Percentiles rank a stretch among this genome's conserved stretches.
phyloP scores from a whole-genome alignment of 1,284 basidiomycete genomes.

The Sporisorium sorghi region DNA sequence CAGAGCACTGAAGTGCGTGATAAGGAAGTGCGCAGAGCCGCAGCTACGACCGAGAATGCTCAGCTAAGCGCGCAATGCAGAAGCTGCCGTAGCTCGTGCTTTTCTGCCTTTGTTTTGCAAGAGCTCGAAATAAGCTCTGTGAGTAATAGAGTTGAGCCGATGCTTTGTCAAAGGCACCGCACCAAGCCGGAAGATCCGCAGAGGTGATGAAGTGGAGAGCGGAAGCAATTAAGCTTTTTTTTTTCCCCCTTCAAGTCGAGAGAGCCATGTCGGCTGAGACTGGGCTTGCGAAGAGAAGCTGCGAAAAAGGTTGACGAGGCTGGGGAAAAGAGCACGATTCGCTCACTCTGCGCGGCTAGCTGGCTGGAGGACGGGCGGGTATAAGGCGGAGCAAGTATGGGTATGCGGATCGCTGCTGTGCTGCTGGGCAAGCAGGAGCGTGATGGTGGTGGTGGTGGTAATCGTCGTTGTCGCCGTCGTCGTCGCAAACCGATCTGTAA shows the following conservation, averaged over 20 bases:
- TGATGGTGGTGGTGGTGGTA: neutral
- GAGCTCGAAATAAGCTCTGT: conserved; percentile 16
- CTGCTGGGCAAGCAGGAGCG: neutral
- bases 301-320: too few relatives aligned
- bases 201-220: conserved; percentile 1
- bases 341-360: neutral
- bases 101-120: neutral
- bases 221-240: conserved; percentile 2
- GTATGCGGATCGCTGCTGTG: conserved; percentile 12
- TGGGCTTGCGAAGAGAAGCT: neutral
- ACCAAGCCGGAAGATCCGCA: conserved; percentile 23
- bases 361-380: neutral
- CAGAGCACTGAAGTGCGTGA: neutral
- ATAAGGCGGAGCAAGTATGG: conserved; percentile 13
- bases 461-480: neutral
- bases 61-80: conserved; percentile 15
- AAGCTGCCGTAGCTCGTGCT: conserved; percentile 5
- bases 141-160: conserved; percentile 12
- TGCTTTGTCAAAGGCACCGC: conserved; percentile 8
- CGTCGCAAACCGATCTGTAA: neutral
- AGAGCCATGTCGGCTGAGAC: conserved; percentile 17
- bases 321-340: neutral
- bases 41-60: conserved; percentile 8
- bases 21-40: conserved; percentile 9
- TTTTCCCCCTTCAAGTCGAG: conserved; percentile 20